phyloP scores from a whole-genome alignment of 345 rosid species.

The Litchi chinensis region DNA sequence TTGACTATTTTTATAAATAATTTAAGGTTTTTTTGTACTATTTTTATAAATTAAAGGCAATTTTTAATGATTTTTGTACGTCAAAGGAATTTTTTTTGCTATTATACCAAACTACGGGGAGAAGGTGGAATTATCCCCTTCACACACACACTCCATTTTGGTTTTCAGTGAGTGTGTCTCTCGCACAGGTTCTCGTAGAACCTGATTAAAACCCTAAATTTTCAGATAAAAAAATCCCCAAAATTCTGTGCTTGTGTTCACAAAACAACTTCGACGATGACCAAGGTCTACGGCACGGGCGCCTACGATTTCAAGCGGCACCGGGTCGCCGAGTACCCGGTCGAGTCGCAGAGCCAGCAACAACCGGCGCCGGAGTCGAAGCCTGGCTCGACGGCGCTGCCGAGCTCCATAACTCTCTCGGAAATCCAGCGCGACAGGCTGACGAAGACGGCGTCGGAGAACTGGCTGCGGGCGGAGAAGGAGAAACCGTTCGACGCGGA shows the following conservation, averaged over 20 bases:
- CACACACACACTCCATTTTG: not conserved
- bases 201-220: conserved; percentile 21
- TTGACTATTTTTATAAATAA: too few species aligned
- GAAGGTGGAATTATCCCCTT: too few species aligned
- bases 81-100: too few species aligned
- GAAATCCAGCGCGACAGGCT: conserved; percentile 92
- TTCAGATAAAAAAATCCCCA: not conserved
- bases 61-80: too few species aligned
- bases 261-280: conserved; percentile 44
- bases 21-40: too few species aligned
- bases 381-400: conserved; percentile 60
- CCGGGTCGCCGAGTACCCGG: conserved; percentile 94
- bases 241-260: not conserved
- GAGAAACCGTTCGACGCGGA: conserved; percentile 68
- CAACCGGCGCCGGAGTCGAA: conserved; percentile 55
- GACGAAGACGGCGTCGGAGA: conserved; percentile 77
- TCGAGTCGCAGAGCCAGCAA: conserved; percentile 55
- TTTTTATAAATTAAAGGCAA: too few species aligned
- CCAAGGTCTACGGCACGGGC: conserved; percentile 92
- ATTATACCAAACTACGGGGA: too few species aligned
- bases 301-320: conserved; percentile 98
- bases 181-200: not conserved
- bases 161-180: not conserved
- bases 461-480: conserved; percentile 57
- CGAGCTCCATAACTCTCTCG: conserved; percentile 79